These are phyloP conservation scores for Euclidium syriacum DNA, from an alignment of 345 rosid genomes.

Conservation along the genomic window DNA sequence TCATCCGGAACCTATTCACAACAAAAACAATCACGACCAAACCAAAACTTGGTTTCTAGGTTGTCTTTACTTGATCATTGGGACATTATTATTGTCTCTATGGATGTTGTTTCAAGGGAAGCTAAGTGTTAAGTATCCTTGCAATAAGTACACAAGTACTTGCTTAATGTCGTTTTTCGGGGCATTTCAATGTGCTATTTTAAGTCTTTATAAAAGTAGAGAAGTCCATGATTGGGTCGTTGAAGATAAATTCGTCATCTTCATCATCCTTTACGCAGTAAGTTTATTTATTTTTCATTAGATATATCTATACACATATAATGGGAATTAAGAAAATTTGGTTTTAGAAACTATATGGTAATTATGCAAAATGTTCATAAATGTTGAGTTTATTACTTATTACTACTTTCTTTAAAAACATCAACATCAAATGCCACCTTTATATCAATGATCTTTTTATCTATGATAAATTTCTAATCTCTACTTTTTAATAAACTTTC, in stretches of 20 bases:
- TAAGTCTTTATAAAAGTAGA: slow-evolving; percentile 37
- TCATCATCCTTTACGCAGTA: slow-evolving; percentile 39
- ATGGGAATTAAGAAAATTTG: background rate
- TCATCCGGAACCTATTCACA: slow-evolving; percentile 4
- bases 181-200: slow-evolving; percentile 46
- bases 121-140: slow-evolving; percentile 41
- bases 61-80: slow-evolving; percentile 29
- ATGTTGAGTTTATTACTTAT: background rate
- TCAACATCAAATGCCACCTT: background rate
- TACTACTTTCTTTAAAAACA: background rate
- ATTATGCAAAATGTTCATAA: background rate
- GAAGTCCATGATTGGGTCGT: slow-evolving; percentile 42
- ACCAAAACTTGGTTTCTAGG: slow-evolving; percentile 43
- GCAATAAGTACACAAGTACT: slow-evolving; percentile 48
- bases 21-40: slow-evolving; percentile 21
- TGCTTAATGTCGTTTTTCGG: slow-evolving; percentile 50
- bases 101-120: slow-evolving; percentile 57
- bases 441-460: background rate
- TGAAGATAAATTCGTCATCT: slow-evolving; percentile 37
- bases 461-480: background rate
- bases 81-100: slow-evolving; percentile 34
- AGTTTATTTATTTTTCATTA: slow-evolving; percentile 11
- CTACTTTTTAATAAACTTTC: background rate
- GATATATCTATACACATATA: background rate
- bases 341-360: background rate